phyloP scores from a whole-genome alignment of 2,329 filamentous ascomycete genomes.

The Scedosporium boydii region DNA sequence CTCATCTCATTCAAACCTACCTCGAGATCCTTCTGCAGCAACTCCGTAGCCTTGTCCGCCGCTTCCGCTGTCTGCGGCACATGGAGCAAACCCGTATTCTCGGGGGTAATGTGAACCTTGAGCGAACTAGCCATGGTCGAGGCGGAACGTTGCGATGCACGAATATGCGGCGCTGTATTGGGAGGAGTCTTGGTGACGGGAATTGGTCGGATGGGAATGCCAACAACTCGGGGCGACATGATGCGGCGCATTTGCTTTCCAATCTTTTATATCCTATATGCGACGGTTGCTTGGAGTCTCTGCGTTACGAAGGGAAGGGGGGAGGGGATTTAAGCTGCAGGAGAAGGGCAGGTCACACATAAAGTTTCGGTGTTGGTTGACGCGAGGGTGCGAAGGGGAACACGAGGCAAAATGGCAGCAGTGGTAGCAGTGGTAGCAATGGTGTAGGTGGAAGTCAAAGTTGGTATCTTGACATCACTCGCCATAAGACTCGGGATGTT shows the following conservation, averaged over 20 bases:
- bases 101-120: slow-evolving; percentile 35
- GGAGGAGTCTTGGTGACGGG: not conserved
- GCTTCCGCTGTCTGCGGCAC: slow-evolving; percentile 43
- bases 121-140: slow-evolving; percentile 35
- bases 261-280: too few relatives aligned
- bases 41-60: slow-evolving; percentile 51
- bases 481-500: not conserved
- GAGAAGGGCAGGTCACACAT: too few relatives aligned
- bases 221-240: not conserved
- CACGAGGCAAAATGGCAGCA: too few relatives aligned
- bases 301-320: too few relatives aligned
- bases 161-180: not conserved
- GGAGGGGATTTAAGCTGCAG: too few relatives aligned
- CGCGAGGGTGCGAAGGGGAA: not conserved
- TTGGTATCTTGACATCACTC: too few relatives aligned
- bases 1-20: slow-evolving; percentile 16
- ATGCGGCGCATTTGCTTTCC: not conserved
- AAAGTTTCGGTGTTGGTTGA: not conserved
- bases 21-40: slow-evolving; percentile 70
- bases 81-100: slow-evolving; percentile 40
- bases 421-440: too few relatives aligned
- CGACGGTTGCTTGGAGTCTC: too few relatives aligned
- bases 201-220: not conserved
- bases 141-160: not conserved
- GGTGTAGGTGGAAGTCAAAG: too few relatives aligned